Percentiles rank a stretch among this genome's conserved stretches.
Evolutionary conservation across 1,284 basidiomycete species (phyloP).

Genomic region (Cronartium ribicola): DNA sequence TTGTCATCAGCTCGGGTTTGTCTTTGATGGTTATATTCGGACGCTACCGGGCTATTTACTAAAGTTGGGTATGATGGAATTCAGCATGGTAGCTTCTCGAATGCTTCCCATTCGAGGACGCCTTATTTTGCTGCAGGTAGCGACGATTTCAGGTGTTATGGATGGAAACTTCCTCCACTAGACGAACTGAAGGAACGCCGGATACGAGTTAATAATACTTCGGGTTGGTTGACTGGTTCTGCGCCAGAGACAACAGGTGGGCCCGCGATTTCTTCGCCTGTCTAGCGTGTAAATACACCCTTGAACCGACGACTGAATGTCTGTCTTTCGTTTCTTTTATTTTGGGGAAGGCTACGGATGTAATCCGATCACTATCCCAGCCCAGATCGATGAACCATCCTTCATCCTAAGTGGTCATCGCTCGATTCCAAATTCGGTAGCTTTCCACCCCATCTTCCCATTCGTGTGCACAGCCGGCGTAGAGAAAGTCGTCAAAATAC

Average conservation of each 20-base stretch:
- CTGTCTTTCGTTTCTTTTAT: background rate
- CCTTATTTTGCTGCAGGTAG: slow-evolving; percentile 21
- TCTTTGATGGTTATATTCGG: too few relatives aligned
- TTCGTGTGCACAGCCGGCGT: slow-evolving; percentile 20
- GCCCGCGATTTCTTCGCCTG: background rate
- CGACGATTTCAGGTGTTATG: slow-evolving; percentile 34
- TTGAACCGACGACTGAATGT: background rate
- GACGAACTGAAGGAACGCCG: slow-evolving; percentile 13
- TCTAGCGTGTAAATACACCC: background rate
- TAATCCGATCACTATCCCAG: slow-evolving; percentile 11
- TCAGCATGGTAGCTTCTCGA: slow-evolving; percentile 37
- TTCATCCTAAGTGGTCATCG: slow-evolving; percentile 13
- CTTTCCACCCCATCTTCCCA: slow-evolving; percentile 23
- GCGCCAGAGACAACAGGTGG: background rate
- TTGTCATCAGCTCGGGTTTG: too few relatives aligned
- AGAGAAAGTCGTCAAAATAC: slow-evolving; percentile 28
- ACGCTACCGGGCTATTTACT: background rate
- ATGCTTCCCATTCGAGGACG: slow-evolving; percentile 10
- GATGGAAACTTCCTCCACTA: slow-evolving; percentile 28
- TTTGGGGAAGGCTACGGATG: slow-evolving; percentile 12
- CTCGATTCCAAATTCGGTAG: slow-evolving; percentile 28
- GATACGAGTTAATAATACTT: background rate
- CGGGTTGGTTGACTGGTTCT: slow-evolving; percentile 6
- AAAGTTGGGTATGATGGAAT: background rate
- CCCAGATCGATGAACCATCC: background rate